phyloP scores from a whole-genome alignment of 2,329 filamentous ascomycete species.

The Hypomyces perniciosus region DNA sequence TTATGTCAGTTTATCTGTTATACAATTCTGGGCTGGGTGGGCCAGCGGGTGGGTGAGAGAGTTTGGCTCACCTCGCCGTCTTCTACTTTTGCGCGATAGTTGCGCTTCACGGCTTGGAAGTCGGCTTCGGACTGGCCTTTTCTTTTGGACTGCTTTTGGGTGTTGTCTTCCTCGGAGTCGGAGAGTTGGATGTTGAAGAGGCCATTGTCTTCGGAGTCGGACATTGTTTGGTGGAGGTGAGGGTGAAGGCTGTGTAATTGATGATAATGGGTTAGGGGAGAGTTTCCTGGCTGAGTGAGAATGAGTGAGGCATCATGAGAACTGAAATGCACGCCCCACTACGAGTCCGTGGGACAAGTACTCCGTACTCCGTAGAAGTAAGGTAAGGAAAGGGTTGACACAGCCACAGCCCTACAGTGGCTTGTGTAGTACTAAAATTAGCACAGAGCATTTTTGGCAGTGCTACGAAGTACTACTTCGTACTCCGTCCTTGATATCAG shows the following conservation, averaged over 20 bases:
- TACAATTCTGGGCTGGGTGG: too few relatives aligned
- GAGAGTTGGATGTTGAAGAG: slow-evolving; percentile 26
- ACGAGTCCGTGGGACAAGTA: too few relatives aligned
- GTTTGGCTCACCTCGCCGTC: slow-evolving; percentile 47
- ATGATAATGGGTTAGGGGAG: background rate
- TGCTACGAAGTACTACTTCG: too few relatives aligned
- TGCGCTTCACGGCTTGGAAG: slow-evolving; percentile 40
- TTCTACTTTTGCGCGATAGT: slow-evolving; percentile 45
- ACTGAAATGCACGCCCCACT: background rate
- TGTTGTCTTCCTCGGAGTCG: slow-evolving; percentile 27
- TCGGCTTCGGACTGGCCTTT: slow-evolving; percentile 44
- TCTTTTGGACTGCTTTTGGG: slow-evolving; percentile 26
- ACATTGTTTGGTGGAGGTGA: slow-evolving; percentile 20
- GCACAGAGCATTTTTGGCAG: too few relatives aligned
- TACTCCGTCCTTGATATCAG: too few relatives aligned
- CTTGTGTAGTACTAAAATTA: too few relatives aligned
- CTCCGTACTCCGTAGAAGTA: too few relatives aligned
- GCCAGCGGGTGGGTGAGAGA: background rate
- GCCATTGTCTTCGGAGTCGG: slow-evolving; percentile 24
- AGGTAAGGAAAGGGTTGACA: too few relatives aligned
- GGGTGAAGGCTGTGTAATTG: background rate
- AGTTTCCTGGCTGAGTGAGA: background rate
- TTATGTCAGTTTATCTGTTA: background rate
- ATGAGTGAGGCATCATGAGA: background rate
- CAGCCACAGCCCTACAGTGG: too few relatives aligned